Evolutionary conservation across 805 yeast genomes (phyloP), one percentile per base, ranked within the genome.

Genomic region (Candida chilensis): DNA sequence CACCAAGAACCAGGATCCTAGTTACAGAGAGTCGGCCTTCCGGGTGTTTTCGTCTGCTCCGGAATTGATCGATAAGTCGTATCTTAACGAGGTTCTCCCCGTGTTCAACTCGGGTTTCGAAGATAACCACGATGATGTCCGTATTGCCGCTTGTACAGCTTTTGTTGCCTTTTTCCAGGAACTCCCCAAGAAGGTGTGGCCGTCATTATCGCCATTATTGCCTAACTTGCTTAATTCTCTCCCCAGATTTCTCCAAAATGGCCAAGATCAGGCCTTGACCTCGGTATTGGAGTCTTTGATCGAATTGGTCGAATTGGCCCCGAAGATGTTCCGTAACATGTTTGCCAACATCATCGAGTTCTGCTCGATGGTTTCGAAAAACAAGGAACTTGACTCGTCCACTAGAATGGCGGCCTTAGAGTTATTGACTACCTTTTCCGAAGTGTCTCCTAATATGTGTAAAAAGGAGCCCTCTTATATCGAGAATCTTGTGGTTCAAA

Each of bases 371-470:
- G 90, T 92, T 19, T 72, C 86, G 30, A 85, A 83, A 45, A 79
- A 86, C 56, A 73, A 69, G 45, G 94, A 84, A 14, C 59, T 87
- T 41, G 96, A 86, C 17, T 68, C 86, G 14, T 57, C 64, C 28
- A 78, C 96, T 4, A 74, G 98, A 48, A 65, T 85, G 44, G 80
- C 92, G 1, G 92, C 96, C 4, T 60, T 92, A 38, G 98, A 92
- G 57, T 67, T 92, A 34, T 63, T 87, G 42, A 84, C 95, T 5
- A 82, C 95, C 0, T 92, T 92, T 49, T 75, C 92, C 36, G 98
- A 92, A 51, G 81, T 83, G 16, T 82, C 96, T 7, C 97, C 98
- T 22, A 78, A 77, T 30, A 92, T 92, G 98, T 90, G 97, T 62
- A 83, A 83, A 49, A 58, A 75, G 19, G 84, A 84, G 42, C 67